phyloP scores from a whole-genome alignment of 148 eudicot species.

The Bassia scoparia region DNA sequence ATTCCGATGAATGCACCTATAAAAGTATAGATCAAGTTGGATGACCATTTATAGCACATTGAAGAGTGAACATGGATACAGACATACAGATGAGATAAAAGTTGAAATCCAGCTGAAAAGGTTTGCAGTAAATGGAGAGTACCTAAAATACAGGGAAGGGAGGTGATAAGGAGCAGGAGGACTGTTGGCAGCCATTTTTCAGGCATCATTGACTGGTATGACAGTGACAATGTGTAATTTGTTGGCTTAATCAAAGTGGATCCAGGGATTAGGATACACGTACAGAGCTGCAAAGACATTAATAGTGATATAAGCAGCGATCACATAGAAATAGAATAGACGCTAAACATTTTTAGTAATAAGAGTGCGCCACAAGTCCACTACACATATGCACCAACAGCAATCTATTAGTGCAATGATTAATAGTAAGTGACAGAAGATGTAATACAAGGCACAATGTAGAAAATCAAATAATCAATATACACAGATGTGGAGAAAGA shows the following conservation, averaged over 20 bases:
- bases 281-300: slow-evolving; percentile 11
- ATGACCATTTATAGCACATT: neutral
- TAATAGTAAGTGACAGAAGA: neutral
- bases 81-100: neutral
- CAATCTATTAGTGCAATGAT: neutral
- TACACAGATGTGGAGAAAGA: neutral
- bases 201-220: slow-evolving; percentile 34
- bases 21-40: slow-evolving; percentile 2
- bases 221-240: neutral
- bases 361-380: too few relatives aligned
- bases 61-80: too few relatives aligned
- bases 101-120: neutral
- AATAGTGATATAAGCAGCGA: slow-evolving; percentile 1
- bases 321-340: too few relatives aligned
- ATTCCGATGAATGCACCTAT: slow-evolving; percentile 70
- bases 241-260: neutral
- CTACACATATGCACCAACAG: neutral
- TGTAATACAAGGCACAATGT: neutral
- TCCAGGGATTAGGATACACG: slow-evolving; percentile 5
- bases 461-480: neutral
- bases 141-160: slow-evolving; percentile 35
- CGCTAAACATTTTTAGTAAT: neutral
- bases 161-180: slow-evolving; percentile 31
- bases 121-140: neutral
- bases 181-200: slow-evolving; percentile 26